Base-by-base conservation (phyloP, 1,139 yeast species). In the Geotrichum phurueaensis region DNA sequence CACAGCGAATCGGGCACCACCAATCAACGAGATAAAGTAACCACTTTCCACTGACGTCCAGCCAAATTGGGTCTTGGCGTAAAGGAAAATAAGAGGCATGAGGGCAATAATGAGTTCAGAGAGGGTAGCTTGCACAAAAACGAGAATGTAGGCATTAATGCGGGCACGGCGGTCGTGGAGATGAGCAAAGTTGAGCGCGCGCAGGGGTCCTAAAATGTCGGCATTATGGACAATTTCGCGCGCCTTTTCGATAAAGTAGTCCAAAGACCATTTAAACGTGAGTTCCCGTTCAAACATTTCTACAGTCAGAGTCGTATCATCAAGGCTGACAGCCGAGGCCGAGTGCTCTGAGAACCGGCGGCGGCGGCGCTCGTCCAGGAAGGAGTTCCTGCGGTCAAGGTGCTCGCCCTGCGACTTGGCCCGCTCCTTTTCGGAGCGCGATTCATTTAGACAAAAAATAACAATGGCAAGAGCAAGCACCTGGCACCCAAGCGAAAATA, bases 11-110 rank as follows among this genome's bases (percentile, higher is more conserved):
- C 80, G 74, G 3, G 82, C 71, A 1, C 82, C 65, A 55, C 89
- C 87, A 1, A 80, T 66, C 0, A 80, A 62, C 0, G 92, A 83
- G 62, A 89, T 72, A 62, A 83, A 79, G 63, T 80, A 79, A 6
- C 94, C 91, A 39, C 86, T 73, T 56, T 81, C 81, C 2, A 76
- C 79, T 23, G 89, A 79, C 1, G 75, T 74, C 89, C 95, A 86
- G 25, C 78, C 67, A 71, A 84, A 88, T 51, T 69, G 71, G 68
- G 79, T 84, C 36, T 86, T 82, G 0, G 86, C 82, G 67, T 83
- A 88, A 39, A 89, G 74, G 1, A 86, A 71, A 20, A 81, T 65
- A 0, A 85, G 73, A 25, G 82, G 81, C 10, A 80, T 79, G 31
- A 73, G 61, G 1, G 79, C 76, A 15, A 73, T 65, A 1, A 73